These are phyloP conservation scores for Lagenidium sp. DNA, from an alignment of 352 stramenopile species.

Conservation along the genomic window DNA sequence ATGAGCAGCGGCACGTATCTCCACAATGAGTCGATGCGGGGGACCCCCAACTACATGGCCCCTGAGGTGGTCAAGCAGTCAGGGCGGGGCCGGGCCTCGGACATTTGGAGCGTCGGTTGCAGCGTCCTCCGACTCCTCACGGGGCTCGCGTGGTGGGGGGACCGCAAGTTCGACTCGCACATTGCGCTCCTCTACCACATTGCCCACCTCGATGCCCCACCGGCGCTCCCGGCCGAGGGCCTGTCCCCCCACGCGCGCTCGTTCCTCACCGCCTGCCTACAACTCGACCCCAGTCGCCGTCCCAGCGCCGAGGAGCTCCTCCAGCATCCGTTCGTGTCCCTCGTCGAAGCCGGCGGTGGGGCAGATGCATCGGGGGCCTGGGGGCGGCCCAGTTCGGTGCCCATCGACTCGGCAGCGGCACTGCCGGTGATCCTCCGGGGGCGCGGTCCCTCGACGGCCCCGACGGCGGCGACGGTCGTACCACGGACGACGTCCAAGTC, in stretches of 20 bases:
- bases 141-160: constrained; percentile 63
- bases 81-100: constrained; percentile 52
- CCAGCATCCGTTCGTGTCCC: constrained; percentile 78
- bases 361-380: too few species aligned
- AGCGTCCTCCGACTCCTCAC: constrained; percentile 72
- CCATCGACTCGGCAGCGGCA: too few species aligned
- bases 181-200: constrained; percentile 60
- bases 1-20: constrained; percentile 38
- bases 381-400: too few species aligned
- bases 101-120: constrained; percentile 83
- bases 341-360: not conserved
- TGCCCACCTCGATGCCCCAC: constrained; percentile 33
- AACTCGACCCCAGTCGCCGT: constrained; percentile 42
- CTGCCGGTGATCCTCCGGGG: too few species aligned
- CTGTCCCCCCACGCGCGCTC: constrained; percentile 30
- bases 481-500: not conserved
- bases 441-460: too few species aligned
- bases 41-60: constrained; percentile 85
- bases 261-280: constrained; percentile 41
- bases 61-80: constrained; percentile 84
- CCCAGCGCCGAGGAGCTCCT: constrained; percentile 87
- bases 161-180: constrained; percentile 66
- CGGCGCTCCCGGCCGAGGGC: constrained; percentile 22
- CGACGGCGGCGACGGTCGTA: too few species aligned
- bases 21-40: constrained; percentile 54